These are phyloP conservation scores for Spathaspora passalidarum DNA, from an alignment of 805 yeast genomes.

Conservation along the genomic window DNA sequence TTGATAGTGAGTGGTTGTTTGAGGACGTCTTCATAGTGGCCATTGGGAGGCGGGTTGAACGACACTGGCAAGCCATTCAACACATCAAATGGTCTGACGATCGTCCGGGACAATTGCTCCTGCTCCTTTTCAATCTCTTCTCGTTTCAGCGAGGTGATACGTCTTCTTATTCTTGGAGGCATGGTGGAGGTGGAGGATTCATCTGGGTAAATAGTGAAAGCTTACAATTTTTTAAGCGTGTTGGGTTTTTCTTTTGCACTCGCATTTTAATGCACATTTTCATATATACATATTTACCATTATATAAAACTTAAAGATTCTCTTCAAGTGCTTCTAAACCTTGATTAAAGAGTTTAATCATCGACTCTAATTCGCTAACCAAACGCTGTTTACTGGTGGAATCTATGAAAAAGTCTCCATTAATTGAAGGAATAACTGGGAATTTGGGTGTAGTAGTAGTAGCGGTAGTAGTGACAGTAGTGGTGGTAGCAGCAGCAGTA, in stretches of 20 bases:
- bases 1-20: conserved; percentile 65
- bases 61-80: conserved; percentile 69
- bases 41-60: conserved; percentile 58
- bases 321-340: conserved; percentile 42
- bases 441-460: conserved; percentile 16
- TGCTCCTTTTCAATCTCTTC: conserved; percentile 44
- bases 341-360: conserved; percentile 35
- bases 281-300: not conserved
- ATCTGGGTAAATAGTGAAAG: not conserved
- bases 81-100: conserved; percentile 62
- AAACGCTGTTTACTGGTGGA: conserved; percentile 33
- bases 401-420: conserved; percentile 37
- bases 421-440: conserved; percentile 35
- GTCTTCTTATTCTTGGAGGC: conserved; percentile 44
- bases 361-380: conserved; percentile 33
- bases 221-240: not conserved
- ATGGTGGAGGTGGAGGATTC: conserved; percentile 12
- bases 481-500: not conserved
- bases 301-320: conserved; percentile 13
- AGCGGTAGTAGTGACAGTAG: not conserved
- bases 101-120: conserved; percentile 29
- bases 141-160: conserved; percentile 39
- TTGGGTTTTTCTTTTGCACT: too few relatives aligned
- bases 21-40: conserved; percentile 45
- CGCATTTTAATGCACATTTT: too few relatives aligned